phyloP scores from a whole-genome alignment of 1,139 yeast genomes.

The Kluyveromyces sp. region DNA sequence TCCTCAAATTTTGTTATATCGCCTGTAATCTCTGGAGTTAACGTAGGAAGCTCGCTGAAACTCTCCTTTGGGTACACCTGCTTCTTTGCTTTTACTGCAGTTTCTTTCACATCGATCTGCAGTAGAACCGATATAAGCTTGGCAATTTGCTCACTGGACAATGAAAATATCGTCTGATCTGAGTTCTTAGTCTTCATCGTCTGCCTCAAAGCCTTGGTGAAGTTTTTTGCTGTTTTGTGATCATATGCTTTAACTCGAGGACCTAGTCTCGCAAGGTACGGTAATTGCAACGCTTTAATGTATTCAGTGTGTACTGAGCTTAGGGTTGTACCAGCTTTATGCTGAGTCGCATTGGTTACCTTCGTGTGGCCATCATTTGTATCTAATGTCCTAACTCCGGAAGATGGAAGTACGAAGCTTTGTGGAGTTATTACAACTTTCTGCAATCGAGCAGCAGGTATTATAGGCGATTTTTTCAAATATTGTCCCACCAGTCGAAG shows the following conservation, averaged over 20 bases:
- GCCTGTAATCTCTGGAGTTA: conserved; percentile 29
- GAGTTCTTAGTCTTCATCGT: background rate
- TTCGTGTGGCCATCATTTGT: background rate
- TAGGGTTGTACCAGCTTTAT: background rate
- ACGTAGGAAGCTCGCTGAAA: conserved; percentile 31
- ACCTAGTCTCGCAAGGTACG: conserved; percentile 7
- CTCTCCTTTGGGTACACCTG: conserved; percentile 18
- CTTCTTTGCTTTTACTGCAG: conserved; percentile 4
- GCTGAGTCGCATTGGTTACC: background rate
- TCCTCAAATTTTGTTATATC: conserved; percentile 27
- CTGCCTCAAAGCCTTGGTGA: conserved; percentile 14
- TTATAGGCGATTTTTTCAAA: background rate
- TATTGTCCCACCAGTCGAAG: background rate
- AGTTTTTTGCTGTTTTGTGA: conserved; percentile 13
- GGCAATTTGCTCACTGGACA: conserved; percentile 11
- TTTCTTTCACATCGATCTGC: conserved; percentile 11
- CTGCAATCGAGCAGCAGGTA: background rate
- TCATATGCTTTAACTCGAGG: conserved; percentile 10
- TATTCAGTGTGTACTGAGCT: background rate
- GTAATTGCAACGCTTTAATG: conserved; percentile 2
- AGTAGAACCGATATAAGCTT: conserved; percentile 22
- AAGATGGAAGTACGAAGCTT: background rate
- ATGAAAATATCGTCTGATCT: conserved; percentile 1
- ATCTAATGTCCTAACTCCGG: background rate
- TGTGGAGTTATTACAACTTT: background rate